phyloP scores from a whole-genome alignment of 2,329 filamentous ascomycete species.

The Aspergillus brasiliensis region DNA sequence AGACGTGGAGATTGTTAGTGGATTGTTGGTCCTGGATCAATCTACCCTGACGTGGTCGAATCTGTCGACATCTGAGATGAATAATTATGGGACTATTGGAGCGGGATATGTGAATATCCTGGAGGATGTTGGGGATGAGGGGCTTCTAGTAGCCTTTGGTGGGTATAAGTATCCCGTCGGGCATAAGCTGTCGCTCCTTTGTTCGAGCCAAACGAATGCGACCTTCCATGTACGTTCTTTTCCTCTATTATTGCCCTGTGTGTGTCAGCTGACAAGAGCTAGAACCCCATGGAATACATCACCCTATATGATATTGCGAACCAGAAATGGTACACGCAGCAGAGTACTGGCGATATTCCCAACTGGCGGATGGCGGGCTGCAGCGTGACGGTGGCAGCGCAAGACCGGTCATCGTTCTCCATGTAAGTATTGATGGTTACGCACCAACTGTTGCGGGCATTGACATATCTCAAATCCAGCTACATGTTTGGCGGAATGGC shows the following conservation, averaged over 20 bases:
- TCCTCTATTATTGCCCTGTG: no score
- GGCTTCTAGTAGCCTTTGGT: slow-evolving; percentile 11
- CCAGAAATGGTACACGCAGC: slow-evolving; percentile 10
- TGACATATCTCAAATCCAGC: neutral
- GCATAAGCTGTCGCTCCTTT: slow-evolving; percentile 1
- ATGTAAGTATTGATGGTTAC: neutral
- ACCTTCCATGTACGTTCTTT: neutral
- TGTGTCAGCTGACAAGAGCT: neutral
- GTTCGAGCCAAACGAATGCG: neutral
- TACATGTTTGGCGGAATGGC: slow-evolving; percentile 13
- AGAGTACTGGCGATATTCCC: slow-evolving; percentile 11
- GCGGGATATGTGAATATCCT: slow-evolving; percentile 10
- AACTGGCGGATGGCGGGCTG: slow-evolving; percentile 15
- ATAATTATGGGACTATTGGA: slow-evolving; percentile 6
- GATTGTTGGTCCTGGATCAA: slow-evolving; percentile 2
- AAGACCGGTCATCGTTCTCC: slow-evolving; percentile 10
- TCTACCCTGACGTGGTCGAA: slow-evolving; percentile 8
- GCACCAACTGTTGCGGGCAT: neutral
- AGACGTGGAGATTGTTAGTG: slow-evolving; percentile 3
- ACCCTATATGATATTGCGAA: slow-evolving; percentile 11
- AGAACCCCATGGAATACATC: slow-evolving; percentile 15
- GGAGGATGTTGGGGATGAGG: slow-evolving; percentile 9
- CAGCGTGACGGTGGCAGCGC: slow-evolving; percentile 3
- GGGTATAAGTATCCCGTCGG: slow-evolving; percentile 12
- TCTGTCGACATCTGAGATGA: slow-evolving; percentile 7